Evolutionary conservation across 1,284 basidiomycete genomes (phyloP).

Genomic region (Sporisorium reilianum): DNA sequence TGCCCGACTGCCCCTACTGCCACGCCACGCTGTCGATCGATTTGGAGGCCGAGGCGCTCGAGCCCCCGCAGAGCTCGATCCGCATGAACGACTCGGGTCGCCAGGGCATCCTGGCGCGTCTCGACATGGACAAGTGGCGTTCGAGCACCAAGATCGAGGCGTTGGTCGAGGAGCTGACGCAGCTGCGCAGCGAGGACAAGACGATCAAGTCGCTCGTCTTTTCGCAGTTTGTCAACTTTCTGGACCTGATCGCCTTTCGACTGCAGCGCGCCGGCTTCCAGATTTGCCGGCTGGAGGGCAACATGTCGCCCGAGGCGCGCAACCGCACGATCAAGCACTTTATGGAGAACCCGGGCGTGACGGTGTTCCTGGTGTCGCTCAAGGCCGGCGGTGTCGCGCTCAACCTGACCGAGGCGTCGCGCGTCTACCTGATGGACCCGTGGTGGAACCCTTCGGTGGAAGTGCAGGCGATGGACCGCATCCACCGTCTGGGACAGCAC

Average conservation of each 20-base stretch:
- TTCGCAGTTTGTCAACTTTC: conserved; percentile 85
- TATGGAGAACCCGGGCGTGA: conserved; percentile 93
- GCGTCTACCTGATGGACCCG: conserved; percentile 69
- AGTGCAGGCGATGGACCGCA: conserved; percentile 88
- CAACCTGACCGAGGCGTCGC: conserved; percentile 67
- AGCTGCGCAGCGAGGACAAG: conserved; percentile 83
- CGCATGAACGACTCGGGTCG: conserved; percentile 72
- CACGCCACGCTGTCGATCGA: conserved; percentile 94
- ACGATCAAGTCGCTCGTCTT: conserved; percentile 98
- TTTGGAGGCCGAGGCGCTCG: conserved; percentile 89
- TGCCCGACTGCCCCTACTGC: conserved; percentile 93
- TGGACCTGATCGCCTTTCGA: conserved; percentile 88
- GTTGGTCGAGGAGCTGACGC: conserved; percentile 90
- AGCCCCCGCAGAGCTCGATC: conserved; percentile 75
- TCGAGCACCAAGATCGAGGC: conserved; percentile 98
- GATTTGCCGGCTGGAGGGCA: conserved; percentile 94
- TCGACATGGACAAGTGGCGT: conserved; percentile 89
- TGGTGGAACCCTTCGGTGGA: conserved; percentile 69
- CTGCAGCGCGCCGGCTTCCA: conserved; percentile 87
- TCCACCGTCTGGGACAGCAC: conserved; percentile 87
- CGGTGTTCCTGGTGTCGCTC: conserved; percentile 91
- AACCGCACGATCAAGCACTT: conserved; percentile 95
- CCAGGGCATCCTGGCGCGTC: conserved; percentile 91
- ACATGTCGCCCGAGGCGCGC: conserved; percentile 95
- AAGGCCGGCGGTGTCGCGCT: conserved; percentile 94